Base-by-base conservation (phyloP, 768 basidiomycete genomes). In the Lentinus tigrinus region DNA sequence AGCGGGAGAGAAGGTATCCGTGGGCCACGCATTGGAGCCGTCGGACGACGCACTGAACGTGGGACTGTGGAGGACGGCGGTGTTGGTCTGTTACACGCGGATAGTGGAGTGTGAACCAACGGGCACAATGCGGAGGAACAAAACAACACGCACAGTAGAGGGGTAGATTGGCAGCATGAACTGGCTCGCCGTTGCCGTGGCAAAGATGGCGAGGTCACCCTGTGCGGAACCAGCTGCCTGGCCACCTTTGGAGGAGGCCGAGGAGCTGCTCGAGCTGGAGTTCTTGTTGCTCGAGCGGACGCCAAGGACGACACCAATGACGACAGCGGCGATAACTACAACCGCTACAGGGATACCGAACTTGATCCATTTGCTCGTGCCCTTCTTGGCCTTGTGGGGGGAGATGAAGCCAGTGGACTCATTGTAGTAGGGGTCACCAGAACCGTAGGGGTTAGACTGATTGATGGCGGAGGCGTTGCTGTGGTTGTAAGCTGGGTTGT, bases 111-210 rank as follows among this genome's bases (percentile, higher is more conserved):
- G 62, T 54, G 51, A 61, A 53, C 17, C 47, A 55, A 23, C 14
- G 21, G 17, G 34, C 31, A 5, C 28, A 47, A 2, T 3, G 28
- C 36, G 34, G n/a, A 13, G 43, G 11, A 42, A 52, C 28, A 19
- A 28, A 47, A 37, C 39, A 23, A 24, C 23, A 83, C 92, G 76
- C 60, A 95, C 95, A 5, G 91, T 91, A 19, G 91, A 87, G 6
- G 94, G 92, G 70, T 95, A 96, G 26, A 95, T 68, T 0, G 95
- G 95, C 54, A 93, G 78, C 76, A 88, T 80, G 70, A 84, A 96
- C 48, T 83, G 78, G 65, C 84, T 84, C 68, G 95, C 81, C 17
- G 95, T 97, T 5, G 85, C 84, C 2, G 88, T 88, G 27, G 94
- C 83, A 67, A 86, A 91, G 39, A 83, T 70, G 19, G 88, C 90